Base-by-base conservation (phyloP, 108 stramenopile species). In the Fragilaria radians region DNA sequence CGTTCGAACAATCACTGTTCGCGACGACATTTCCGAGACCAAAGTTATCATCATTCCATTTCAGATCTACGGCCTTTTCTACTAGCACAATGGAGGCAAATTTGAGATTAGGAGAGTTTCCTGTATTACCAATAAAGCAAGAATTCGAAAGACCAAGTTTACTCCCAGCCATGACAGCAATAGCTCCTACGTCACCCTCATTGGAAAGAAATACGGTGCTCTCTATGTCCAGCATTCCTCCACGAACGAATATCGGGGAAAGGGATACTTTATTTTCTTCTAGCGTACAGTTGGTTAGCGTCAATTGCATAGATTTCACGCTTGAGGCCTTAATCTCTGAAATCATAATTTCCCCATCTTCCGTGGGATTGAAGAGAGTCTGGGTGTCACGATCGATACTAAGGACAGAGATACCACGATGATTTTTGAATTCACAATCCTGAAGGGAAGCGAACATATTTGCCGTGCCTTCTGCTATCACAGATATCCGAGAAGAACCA, bases 401-500 rank as follows among this genome's bases (percentile, higher is more conserved):
- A n/a, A 57, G 19, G 31, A 27, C 55, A 32, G 30, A 30, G 11
- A 4, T 1, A 19, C 55, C 55, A 22, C 21, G 11, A 34, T 57
- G 55, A 19, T 32, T 32, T 3, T 30, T 34, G 24, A 57, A 57
- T 57, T 57, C 55, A 34, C 55, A 57, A 57, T 57, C 55, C 1
- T 17, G 18, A 34, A 57, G 34, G n/a, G 31, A 33, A 1, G 33
- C 2, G 22, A 21, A 19, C 19, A 32, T 2, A 22, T 19, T n/a
- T 27, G 19, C 28, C 4, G 18, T 3, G 5, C 55, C 55, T 19
- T n/a, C 21, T 1, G 55, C 55, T 4, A 19, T 19, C 19, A 57
- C 32, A 33, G 32, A 19, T 19, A 32, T 17, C 1, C 19, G 9
- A 34, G 55, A 27, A 4, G 55, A 57, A 3, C 33, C 55, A 34